Evolutionary conservation across 139 green algal species (phyloP), one percentile per base, ranked within the genome.

Genomic region (Micractinium sp.): DNA sequence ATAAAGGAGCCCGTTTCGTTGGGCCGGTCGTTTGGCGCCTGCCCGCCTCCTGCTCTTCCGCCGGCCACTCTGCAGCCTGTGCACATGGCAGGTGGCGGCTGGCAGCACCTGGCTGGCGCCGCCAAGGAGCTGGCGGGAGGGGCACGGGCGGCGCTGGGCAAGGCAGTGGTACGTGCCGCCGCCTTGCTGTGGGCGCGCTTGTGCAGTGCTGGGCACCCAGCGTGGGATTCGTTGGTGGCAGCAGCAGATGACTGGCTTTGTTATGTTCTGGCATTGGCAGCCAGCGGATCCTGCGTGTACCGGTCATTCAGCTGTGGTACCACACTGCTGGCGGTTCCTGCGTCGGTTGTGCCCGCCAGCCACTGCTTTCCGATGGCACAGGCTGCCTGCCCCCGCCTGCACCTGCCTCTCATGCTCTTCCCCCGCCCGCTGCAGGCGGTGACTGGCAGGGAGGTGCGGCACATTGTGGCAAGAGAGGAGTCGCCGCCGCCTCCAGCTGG

Each of bases 121-220:
- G 85, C 71, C 41, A 82, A 82, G 85, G 85, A 88, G 71, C 71
- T 88, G 41, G 71, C 85, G 5, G 56, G 85, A n/a, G 41, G 36
- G 4, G 85, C 69, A 19, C 56, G 31, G 18, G 33, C 75, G 12
- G 25, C 69, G 41, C 71, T 88, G 13, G 71, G 85, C 41, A 88
- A 88, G 19, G 85, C 85, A 19, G 85, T 82, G 85, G 85, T 88
- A 69, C 27, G 71, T 38, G 33, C 71, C 35, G 71, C 31, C 31
- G 71, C 18, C n/a, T 56, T 56, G 47, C 47, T n/a, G 5, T 39
- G 71, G 29, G 0, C 5, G 1, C 1, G 71, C 29, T 0, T 39
- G 71, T 77, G 22, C 67, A 56, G 47, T 56, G 47, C 47, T 56
- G 47, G 47, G 47, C 47, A 56, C 47, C 47, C 47, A 9, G 47